A percentile compares a stretch with the other conserved stretches of the same genome.
These are phyloP conservation scores for Spongospora subterranea DNA, from an alignment of 208 protist genomes.

Conservation along the genomic window DNA sequence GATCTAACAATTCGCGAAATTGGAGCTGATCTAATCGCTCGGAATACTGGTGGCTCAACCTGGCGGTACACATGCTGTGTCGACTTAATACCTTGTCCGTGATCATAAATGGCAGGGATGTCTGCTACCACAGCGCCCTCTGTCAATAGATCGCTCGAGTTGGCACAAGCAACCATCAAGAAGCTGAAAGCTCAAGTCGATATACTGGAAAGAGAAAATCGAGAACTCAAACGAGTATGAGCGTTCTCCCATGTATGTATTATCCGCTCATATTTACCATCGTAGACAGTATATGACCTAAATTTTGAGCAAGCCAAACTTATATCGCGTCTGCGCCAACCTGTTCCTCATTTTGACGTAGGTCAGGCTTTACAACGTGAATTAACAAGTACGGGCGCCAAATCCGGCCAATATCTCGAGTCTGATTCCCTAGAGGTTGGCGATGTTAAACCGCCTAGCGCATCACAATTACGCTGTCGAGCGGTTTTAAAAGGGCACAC, in stretches of 20 bases:
- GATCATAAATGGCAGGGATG: too few relatives aligned
- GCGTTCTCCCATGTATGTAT: neutral
- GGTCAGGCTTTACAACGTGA: neutral
- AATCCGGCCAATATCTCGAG: neutral
- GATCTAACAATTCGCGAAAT: too few relatives aligned
- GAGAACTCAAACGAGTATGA: slow-evolving; percentile 4
- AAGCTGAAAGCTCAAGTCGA: slow-evolving; percentile 40
- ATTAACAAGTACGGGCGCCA: neutral
- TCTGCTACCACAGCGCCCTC: too few relatives aligned
- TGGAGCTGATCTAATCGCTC: too few relatives aligned
- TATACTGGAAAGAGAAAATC: slow-evolving; percentile 14
- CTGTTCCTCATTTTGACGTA: neutral
- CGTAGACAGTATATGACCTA: neutral
- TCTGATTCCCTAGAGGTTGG: neutral
- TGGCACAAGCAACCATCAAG: slow-evolving; percentile 38
- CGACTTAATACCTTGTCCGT: too few relatives aligned
- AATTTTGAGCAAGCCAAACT: slow-evolving; percentile 45
- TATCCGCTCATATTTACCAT: neutral
- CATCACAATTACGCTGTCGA: neutral
- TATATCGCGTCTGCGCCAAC: neutral
- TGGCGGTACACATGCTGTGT: too few relatives aligned
- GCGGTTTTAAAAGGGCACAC: slow-evolving; percentile 8
- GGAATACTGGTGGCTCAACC: too few relatives aligned
- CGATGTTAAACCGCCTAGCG: neutral
- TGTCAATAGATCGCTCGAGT: neutral